Base-by-base conservation (phyloP, 2,329 filamentous ascomycete species). In the Zymoseptoria passerinii region DNA sequence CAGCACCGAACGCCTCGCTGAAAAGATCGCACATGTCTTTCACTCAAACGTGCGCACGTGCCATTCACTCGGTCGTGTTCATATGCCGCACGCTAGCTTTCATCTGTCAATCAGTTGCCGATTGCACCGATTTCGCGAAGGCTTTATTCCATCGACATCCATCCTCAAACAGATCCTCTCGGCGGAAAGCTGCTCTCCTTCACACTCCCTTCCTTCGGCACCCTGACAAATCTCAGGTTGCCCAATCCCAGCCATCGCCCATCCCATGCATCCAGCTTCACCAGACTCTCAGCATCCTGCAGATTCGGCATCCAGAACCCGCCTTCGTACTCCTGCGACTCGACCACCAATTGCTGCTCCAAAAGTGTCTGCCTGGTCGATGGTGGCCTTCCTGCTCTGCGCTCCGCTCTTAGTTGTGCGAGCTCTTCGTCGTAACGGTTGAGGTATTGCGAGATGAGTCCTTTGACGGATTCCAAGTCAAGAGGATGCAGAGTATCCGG, bases 301-400 rank as follows among this genome's bases (percentile, higher is more conserved):
- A 96, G 76, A 70, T 96, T 89, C 0, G 92, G 92, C 48, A 95
- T 73, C 90, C 89, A 88, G 69, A 96, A 95, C 0, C 94, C 94
- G 55, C 85, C 84, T 63, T 86, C 82, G 65, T 89, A 89, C 76
- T 99, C 94, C 66, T 87, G 87, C 69, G 87, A 80, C 63, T 96
- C 87, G 1, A 76, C 77, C 13, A 82, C 80, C 56, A 89, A 85
- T 63, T 85, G 87, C 67, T 89, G 80, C 71, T 84, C 86, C 48
- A 97, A 77, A 19, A 89, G 76, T 65, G 92, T 89, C 72, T 96
- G 90, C 60, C 83, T 86, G 20, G 85, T 84, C 68, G 81, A 89
- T 18, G 90, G 80, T 8, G 92, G 91, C 55, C 92, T 82, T 16
- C 92, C 92, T 23, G 90, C 80, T 50, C 92, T 84, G 8, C 90